Conservation (phyloP, 2,329 filamentous ascomycete species). For the Penicillium frequentans region DNA sequence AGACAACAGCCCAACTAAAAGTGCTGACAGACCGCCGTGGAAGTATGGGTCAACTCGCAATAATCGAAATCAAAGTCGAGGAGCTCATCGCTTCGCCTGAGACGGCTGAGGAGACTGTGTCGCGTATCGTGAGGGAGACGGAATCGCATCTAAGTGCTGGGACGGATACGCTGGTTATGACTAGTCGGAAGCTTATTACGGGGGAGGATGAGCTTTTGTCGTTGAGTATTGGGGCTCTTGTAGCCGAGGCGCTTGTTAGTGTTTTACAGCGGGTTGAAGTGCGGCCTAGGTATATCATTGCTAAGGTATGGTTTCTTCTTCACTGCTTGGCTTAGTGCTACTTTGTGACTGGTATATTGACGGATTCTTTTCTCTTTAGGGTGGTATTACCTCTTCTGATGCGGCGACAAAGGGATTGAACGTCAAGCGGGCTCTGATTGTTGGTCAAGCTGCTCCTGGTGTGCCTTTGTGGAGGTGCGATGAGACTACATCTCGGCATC, state of each 20-base stretch:
- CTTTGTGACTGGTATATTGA: background rate
- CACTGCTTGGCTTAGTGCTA: background rate
- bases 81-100: conserved; percentile 45
- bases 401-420: conserved; percentile 58
- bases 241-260: conserved; percentile 53
- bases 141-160: conserved; percentile 46
- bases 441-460: conserved; percentile 59
- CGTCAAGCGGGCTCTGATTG: conserved; percentile 55
- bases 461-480: conserved; percentile 61
- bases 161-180: conserved; percentile 60
- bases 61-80: conserved; percentile 51
- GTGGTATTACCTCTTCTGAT: conserved; percentile 61
- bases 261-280: conserved; percentile 50
- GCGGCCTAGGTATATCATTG: conserved; percentile 58
- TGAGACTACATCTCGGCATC: conserved; percentile 52
- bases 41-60: conserved; percentile 38
- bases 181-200: conserved; percentile 54
- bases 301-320: conserved; percentile 40
- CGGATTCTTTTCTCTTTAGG: conserved; percentile 29
- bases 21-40: conserved; percentile 42
- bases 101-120: conserved; percentile 19
- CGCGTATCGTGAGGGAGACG: conserved; percentile 34
- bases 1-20: conserved; percentile 58
- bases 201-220: conserved; percentile 52
- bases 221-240: conserved; percentile 55